Conservation (phyloP, 768 basidiomycete species). For the Calocera viscosa region DNA sequence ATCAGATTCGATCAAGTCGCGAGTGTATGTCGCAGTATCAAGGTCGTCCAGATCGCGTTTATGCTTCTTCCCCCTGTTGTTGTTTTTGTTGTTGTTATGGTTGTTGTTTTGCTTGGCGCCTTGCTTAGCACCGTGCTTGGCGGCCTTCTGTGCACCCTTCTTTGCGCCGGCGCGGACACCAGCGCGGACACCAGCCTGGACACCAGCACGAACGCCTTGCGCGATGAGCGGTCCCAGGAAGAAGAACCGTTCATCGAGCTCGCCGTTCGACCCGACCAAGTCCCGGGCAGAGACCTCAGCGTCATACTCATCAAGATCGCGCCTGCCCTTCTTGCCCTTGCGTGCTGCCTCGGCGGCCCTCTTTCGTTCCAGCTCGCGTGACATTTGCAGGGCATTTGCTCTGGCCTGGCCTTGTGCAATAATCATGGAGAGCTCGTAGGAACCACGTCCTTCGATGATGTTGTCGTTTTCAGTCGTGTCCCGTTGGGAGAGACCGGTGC, state of each 20-base stretch:
- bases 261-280: not conserved
- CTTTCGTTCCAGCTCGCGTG: no score
- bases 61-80: not conserved
- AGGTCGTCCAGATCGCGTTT: not conserved
- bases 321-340: not conserved
- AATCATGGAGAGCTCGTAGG: no score
- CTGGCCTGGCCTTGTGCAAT: no score
- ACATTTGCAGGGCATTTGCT: no score
- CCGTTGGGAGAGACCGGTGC: no score
- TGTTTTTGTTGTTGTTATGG: not conserved
- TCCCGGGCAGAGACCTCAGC: not conserved
- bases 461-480: no score
- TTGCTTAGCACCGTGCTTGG: not conserved
- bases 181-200: not conserved
- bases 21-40: not conserved
- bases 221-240: not conserved
- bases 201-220: not conserved
- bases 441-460: no score
- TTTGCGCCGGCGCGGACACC: not conserved
- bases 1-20: not conserved
- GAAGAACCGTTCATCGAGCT: not conserved
- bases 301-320: not conserved
- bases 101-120: no score
- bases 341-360: not conserved
- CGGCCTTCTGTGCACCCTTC: not conserved